Conservation (phyloP, 495 filamentous ascomycete genomes). For the Haplographium delicatum region DNA sequence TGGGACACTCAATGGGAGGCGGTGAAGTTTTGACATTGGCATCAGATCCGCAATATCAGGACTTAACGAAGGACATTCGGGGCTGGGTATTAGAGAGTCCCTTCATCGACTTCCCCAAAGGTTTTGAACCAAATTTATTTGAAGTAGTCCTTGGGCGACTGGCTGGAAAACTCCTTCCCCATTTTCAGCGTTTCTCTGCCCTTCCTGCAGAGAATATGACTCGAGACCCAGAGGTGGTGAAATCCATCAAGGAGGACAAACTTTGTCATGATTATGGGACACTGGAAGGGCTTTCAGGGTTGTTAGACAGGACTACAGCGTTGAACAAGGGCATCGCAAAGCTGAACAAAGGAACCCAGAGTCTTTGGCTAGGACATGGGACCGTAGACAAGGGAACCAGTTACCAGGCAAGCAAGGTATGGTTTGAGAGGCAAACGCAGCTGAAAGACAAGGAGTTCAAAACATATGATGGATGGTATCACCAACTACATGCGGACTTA, state of each 20-base stretch:
- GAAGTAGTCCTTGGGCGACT: conserved; percentile 56
- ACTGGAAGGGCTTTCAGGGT: conserved; percentile 63
- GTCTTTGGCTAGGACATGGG: conserved; percentile 63
- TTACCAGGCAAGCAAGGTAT: conserved; percentile 54
- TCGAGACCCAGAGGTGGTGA: conserved; percentile 55
- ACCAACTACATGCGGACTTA: conserved; percentile 71
- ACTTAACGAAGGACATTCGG: conserved; percentile 41
- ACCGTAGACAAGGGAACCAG: conserved; percentile 61
- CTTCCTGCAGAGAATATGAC: conserved; percentile 54
- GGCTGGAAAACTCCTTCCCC: conserved; percentile 60
- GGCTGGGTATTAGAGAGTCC: conserved; percentile 67
- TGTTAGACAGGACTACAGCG: conserved; percentile 62
- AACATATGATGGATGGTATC: conserved; percentile 72
- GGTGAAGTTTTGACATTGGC: conserved; percentile 55
- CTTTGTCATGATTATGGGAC: conserved; percentile 77
- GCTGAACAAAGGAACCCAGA: conserved; percentile 30
- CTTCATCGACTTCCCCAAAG: conserved; percentile 61
- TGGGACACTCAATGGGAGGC: conserved; percentile 86
- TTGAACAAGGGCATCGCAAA: conserved; percentile 41
- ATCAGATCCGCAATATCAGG: conserved; percentile 36
- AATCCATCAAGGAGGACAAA: conserved; percentile 52
- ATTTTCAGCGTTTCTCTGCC: conserved; percentile 48
- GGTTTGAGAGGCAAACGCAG: conserved; percentile 46
- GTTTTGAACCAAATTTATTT: conserved; percentile 51
- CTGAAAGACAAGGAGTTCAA: conserved; percentile 63